Evolutionary conservation across 768 basidiomycete genomes (phyloP), one percentile per base, ranked within the genome.

Genomic region (Daedaleopsis nitida): DNA sequence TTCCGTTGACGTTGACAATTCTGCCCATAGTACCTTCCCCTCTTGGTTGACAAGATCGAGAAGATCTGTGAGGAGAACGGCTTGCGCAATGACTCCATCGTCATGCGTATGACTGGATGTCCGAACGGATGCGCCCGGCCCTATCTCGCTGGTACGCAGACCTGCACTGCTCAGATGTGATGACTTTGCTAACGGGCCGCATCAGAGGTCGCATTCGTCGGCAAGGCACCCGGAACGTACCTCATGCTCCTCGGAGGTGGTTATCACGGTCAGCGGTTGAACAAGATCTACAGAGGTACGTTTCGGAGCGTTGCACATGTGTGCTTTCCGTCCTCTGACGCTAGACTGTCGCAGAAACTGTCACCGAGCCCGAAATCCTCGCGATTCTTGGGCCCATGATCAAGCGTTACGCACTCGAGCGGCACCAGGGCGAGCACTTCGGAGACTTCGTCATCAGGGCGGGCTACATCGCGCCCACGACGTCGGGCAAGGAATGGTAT

Each of bases 41-140:
- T 98, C 14, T 86, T 98, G 43, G 81, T 98, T 59, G 89, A 93
- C 76, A 98, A 98, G 77, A 89, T 98, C 17, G 96, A 99, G 78
- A 86, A 87, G 76, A 89, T 98, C 7, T 92, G 91, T 70, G 97
- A 98, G 73, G 92, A 95, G 73, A 90, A 87, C 67, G 96, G 96
- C 19, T 79, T 98, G 44, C 83, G 96, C 49, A 89, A 97, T 72
- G 96, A 99, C 75, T 87, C 91, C 3, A 96, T 98, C 65, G 86
- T 98, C 62, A 98, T 99, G 96, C 86, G 96, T 55, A 98, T 98
- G 96, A 98, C 96, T 16, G 96, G 96, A 52, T 98, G 96, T 67
- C 93, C 93, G 3, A 95, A 94, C 68, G 94, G 93, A 39, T 95
- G 95, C 72, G 92, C 96, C 2, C 83, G 96, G 60, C 96, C 94